Conservation (phyloP, 2,329 filamentous ascomycete species). For the Fusarium anguioides region DNA sequence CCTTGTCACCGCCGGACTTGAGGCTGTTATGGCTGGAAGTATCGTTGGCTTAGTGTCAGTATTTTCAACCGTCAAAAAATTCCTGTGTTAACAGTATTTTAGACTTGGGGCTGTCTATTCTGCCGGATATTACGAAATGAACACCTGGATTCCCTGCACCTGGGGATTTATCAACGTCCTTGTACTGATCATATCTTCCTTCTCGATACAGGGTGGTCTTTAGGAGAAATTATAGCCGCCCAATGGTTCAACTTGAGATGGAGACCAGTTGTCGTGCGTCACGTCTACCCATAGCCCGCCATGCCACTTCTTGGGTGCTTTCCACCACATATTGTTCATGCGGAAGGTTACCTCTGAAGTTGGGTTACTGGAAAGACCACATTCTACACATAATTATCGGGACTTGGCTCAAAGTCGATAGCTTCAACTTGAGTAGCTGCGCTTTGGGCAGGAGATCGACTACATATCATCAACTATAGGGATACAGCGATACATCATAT, state of each 20-base stretch:
- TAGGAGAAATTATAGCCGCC: conserved; percentile 54
- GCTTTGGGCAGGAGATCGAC: not conserved
- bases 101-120: conserved; percentile 85
- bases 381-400: not conserved
- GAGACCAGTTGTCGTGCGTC: not conserved
- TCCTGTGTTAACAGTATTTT: conserved; percentile 19
- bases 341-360: not conserved
- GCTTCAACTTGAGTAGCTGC: not conserved
- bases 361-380: not conserved
- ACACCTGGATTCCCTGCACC: conserved; percentile 91
- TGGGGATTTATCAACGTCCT: conserved; percentile 89
- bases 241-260: not conserved
- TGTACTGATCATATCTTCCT: conserved; percentile 85
- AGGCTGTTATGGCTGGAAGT: conserved; percentile 83
- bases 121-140: conserved; percentile 88
- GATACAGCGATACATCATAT: not conserved
- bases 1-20: conserved; percentile 74
- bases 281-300: not conserved
- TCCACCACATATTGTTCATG: not conserved
- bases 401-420: not conserved
- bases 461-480: not conserved
- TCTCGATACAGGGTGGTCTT: conserved; percentile 90
- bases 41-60: conserved; percentile 83
- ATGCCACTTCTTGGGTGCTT: not conserved
- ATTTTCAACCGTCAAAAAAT: not conserved